Evolutionary conservation across 352 stramenopile species (phyloP).

Genomic region (Globisporangium parvum): DNA sequence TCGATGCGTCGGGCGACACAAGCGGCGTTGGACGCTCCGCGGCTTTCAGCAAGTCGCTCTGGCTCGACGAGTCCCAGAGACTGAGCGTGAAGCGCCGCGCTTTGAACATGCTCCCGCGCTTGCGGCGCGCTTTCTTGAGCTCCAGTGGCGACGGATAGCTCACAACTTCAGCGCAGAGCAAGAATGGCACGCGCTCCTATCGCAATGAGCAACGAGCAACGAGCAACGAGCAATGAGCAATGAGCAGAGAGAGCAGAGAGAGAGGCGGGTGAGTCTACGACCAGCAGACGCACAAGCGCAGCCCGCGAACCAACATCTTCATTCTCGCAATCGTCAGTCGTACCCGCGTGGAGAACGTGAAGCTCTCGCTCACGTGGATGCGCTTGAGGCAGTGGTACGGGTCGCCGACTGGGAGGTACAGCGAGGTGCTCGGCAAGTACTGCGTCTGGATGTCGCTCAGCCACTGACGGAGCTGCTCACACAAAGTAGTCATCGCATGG

Average conservation of each 20-base stretch:
- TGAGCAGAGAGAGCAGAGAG: no score
- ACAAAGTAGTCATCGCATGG: background rate
- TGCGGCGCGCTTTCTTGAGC: slow-evolving; percentile 31
- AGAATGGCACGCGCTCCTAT: slow-evolving; percentile 71
- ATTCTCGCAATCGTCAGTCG: background rate
- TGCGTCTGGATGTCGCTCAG: slow-evolving; percentile 55
- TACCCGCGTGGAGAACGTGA: slow-evolving; percentile 76
- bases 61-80: slow-evolving; percentile 52
- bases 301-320: background rate
- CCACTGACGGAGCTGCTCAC: slow-evolving; percentile 52
- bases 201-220: no score
- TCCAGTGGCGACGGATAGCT: slow-evolving; percentile 45
- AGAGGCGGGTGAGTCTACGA: background rate
- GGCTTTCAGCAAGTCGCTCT: slow-evolving; percentile 25
- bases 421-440: slow-evolving; percentile 69
- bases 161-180: slow-evolving; percentile 74
- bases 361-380: slow-evolving; percentile 74
- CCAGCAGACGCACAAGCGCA: background rate
- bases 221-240: no score
- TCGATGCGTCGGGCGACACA: slow-evolving; percentile 50
- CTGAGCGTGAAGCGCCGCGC: slow-evolving; percentile 50
- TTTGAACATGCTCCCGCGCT: slow-evolving; percentile 47
- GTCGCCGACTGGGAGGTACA: slow-evolving; percentile 77
- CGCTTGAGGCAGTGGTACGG: slow-evolving; percentile 70
- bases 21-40: slow-evolving; percentile 28